Evolutionary conservation across 768 basidiomycete genomes (phyloP).

Genomic region (Lactarius tabidus): DNA sequence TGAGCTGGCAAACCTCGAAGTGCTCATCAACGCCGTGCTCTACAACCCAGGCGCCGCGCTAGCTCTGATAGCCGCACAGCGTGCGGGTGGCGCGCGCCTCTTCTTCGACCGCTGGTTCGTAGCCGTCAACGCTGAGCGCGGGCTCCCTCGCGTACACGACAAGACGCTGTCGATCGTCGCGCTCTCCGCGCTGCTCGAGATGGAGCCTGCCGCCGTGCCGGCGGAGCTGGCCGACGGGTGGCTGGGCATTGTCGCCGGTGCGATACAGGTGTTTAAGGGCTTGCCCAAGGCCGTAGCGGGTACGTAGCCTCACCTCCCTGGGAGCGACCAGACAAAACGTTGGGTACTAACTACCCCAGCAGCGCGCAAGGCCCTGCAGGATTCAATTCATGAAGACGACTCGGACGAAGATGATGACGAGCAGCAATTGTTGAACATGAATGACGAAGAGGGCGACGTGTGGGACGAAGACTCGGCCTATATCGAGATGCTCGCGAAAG

Average conservation of each 20-base stretch:
- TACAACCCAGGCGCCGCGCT: constrained; percentile 81
- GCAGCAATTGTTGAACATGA: constrained; percentile 55
- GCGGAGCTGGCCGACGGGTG: constrained; percentile 62
- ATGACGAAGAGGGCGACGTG: constrained; percentile 78
- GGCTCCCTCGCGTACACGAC: constrained; percentile 83
- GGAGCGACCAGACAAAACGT: no score
- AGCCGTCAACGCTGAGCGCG: constrained; percentile 54
- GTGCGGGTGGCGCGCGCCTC: constrained; percentile 55
- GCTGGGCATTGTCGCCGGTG: constrained; percentile 68
- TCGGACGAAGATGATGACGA: constrained; percentile 32
- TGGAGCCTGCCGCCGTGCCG: constrained; percentile 55
- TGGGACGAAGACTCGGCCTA: constrained; percentile 91
- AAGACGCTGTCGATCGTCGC: constrained; percentile 80
- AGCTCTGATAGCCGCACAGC: constrained; percentile 62
- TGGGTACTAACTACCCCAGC: constrained; percentile 5
- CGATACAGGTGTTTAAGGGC: constrained; percentile 70
- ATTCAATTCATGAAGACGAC: constrained; percentile 32
- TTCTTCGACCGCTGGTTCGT: constrained; percentile 88
- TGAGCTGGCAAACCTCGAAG: constrained; percentile 74
- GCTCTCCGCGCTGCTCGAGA: constrained; percentile 71
- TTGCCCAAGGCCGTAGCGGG: constrained; percentile 74
- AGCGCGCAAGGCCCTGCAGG: constrained; percentile 63
- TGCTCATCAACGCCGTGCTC: constrained; percentile 75
- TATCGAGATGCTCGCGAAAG: constrained; percentile 78
- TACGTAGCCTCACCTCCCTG: constrained; percentile 31